Conservation (phyloP, 768 basidiomycete species). For the Punctularia strigosozonata region DNA sequence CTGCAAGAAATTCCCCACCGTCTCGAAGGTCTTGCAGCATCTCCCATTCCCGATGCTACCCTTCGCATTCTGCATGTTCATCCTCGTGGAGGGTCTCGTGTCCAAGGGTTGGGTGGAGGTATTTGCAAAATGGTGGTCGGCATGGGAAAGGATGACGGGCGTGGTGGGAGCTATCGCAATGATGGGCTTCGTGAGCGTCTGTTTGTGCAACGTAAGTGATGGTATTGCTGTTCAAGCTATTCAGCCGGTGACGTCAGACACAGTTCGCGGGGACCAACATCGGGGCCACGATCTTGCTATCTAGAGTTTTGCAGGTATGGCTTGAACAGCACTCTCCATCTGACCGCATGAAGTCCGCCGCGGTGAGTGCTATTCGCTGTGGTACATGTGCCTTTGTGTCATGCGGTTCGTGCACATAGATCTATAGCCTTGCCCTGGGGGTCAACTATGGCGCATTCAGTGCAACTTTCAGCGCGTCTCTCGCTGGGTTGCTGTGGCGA, state of each 20-base stretch:
- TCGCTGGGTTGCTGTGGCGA: constrained; percentile 83
- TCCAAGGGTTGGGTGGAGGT: no score
- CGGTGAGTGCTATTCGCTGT: constrained; percentile 54
- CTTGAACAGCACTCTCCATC: no score
- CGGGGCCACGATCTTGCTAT: constrained; percentile 81
- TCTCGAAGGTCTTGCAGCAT: constrained; percentile 51
- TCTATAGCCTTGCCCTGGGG: no score
- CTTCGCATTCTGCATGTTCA: constrained; percentile 86
- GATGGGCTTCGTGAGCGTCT: constrained; percentile 46
- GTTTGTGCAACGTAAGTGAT: neutral
- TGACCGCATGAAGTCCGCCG: no score
- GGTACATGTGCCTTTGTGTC: no score
- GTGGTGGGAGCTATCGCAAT: constrained; percentile 60
- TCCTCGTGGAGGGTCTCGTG: no score
- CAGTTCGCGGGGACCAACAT: constrained; percentile 78
- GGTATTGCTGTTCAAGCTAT: neutral
- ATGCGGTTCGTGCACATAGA: no score
- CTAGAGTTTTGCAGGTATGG: constrained; percentile 57
- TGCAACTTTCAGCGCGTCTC: constrained; percentile 78
- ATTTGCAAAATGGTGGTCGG: constrained; percentile 58
- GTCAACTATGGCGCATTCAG: constrained; percentile 88
- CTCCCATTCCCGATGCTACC: constrained; percentile 77
- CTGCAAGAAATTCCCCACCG: constrained; percentile 74
- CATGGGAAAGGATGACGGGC: constrained; percentile 31
- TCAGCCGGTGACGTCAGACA: no score